Base-by-base conservation (phyloP, 192 early-diverging fungal genomes). In the Coemansia guatemalensis region DNA sequence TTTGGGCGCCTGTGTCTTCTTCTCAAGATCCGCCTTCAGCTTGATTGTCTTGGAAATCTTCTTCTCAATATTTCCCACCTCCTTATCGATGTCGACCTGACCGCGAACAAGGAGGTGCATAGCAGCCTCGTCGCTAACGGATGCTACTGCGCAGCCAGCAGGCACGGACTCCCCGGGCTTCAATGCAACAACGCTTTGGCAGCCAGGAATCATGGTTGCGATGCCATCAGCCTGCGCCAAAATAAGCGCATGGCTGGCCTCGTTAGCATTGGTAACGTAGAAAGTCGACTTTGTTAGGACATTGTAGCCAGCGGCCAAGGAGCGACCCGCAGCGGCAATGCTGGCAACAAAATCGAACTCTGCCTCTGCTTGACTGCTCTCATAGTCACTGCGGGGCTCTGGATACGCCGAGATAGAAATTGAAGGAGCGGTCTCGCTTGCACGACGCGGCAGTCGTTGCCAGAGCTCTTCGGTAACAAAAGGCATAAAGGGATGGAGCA, bases 391-490 rank as follows among this genome's bases (percentile, higher is more conserved):
- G 58, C 82, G 65, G n/a, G 62, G 60, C 61, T 68, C 68, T 2
- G 75, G 74, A 66, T 67, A 80, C 1, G 63, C 58, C 3, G 92
- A 79, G 62, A 86, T 82, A 82, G 90, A 88, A 58, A 99, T 98
- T 14, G 93, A 83, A 5, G 60, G 55, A 20, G 62, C 48, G 23
- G 44, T 68, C 33, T 85, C 87, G 63, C 62, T 70, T 29, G 84
- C 75, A 55, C 95, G 89, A 21, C 93, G 87, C 22, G 90, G 93
- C 33, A 98, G 78, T 56, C 96, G 89, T 82, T 99, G 97, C 85
- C 88, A 99, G 71, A 99, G 85, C 84, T 99, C 97, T 75, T 99
- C 97, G 32, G 97, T 99, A 52, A 99, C 88, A 75, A 92, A 99
- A 18, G 97, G 97, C 93, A 97, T 97, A 83, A 99, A 92, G 47